phyloP scores from a whole-genome alignment of 176 grass and related monocot species.

The Carex myosuroides region DNA sequence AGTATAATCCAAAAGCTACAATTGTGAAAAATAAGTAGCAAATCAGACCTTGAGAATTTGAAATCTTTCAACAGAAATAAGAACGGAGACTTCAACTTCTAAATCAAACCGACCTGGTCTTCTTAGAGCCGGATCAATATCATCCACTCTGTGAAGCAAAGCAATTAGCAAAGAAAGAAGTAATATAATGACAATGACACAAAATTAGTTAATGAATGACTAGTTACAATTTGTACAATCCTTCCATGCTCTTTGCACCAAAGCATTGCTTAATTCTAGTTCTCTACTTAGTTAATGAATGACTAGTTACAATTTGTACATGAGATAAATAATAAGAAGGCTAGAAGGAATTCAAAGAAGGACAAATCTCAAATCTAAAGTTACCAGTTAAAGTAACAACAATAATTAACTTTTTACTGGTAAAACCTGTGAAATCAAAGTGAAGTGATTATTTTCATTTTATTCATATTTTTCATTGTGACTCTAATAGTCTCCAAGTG shows the following conservation, averaged over 20 bases:
- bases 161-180: not conserved
- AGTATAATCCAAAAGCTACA: not conserved
- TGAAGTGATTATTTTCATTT: not conserved
- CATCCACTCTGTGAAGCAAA: constrained; percentile 57
- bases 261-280: not conserved
- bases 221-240: too few species aligned
- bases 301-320: not conserved
- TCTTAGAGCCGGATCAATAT: constrained; percentile 77
- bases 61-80: constrained; percentile 60
- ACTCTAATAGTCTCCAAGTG: not conserved
- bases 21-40: not conserved
- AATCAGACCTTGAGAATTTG: constrained; percentile 67
- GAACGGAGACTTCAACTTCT: constrained; percentile 79
- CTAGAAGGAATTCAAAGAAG: not conserved
- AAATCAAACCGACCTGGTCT: constrained; percentile 81
- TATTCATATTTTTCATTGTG: not conserved
- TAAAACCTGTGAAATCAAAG: not conserved
- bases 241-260: not conserved
- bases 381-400: not conserved
- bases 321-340: not conserved
- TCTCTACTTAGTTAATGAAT: not conserved
- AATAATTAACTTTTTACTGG: not conserved
- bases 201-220: not conserved
- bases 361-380: not conserved
- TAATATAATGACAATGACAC: not conserved